Percentiles rank a stretch among this genome's conserved stretches.
phyloP scores from a whole-genome alignment of 805 yeast species.

The Candida insectalens region DNA sequence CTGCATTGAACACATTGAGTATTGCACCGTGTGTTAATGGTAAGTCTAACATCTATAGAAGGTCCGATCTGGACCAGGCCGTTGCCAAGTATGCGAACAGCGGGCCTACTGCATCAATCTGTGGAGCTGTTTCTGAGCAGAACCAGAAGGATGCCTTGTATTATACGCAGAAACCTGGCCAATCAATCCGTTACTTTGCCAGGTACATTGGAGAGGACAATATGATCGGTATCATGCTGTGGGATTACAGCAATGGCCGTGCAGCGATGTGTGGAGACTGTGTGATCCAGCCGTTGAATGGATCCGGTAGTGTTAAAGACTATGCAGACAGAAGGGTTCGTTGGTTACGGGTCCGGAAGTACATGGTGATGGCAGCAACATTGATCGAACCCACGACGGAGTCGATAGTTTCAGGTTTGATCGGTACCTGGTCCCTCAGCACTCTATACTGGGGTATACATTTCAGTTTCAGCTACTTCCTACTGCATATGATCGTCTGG shows the following conservation, averaged over 20 bases:
- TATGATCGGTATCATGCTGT: slow-evolving; percentile 80
- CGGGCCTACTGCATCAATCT: slow-evolving; percentile 15
- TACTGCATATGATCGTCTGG: slow-evolving; percentile 56
- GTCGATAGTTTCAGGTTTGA: slow-evolving; percentile 52
- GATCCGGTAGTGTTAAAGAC: slow-evolving; percentile 33
- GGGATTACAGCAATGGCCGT: slow-evolving; percentile 59
- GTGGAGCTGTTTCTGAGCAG: slow-evolving; percentile 24
- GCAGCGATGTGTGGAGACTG: slow-evolving; percentile 74
- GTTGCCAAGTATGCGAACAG: slow-evolving; percentile 29
- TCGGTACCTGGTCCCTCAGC: slow-evolving; percentile 54
- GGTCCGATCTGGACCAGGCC: slow-evolving; percentile 52
- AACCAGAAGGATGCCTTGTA: slow-evolving; percentile 21
- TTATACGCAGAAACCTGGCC: slow-evolving; percentile 21
- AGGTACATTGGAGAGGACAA: slow-evolving; percentile 86
- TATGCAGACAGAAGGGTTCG: slow-evolving; percentile 63
- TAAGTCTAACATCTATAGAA: slow-evolving; percentile 69
- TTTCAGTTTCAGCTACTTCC: slow-evolving; percentile 30
- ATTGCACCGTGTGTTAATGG: slow-evolving; percentile 91
- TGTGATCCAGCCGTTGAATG: slow-evolving; percentile 63
- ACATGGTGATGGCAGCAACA: slow-evolving; percentile 82
- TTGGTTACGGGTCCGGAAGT: slow-evolving; percentile 80
- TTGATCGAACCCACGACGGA: slow-evolving; percentile 83
- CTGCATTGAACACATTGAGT: slow-evolving; percentile 61
- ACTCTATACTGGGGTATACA: slow-evolving; percentile 25
- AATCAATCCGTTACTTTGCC: slow-evolving; percentile 62